These are phyloP conservation scores for Melianthus villosus DNA, from an alignment of 441 rosid genomes.

Conservation along the genomic window DNA sequence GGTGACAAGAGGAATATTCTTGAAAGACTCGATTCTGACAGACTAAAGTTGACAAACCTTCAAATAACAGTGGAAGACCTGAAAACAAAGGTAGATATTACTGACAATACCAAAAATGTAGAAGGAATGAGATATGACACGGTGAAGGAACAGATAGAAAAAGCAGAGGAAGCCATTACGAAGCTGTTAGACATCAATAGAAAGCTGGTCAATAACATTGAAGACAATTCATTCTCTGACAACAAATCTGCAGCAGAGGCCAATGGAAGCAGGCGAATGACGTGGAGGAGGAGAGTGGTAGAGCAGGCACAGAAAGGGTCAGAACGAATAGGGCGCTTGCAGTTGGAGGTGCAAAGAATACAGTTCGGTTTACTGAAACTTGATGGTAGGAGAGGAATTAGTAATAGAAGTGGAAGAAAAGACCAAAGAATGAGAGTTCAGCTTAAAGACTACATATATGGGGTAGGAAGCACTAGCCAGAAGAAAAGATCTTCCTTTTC, in stretches of 20 bases:
- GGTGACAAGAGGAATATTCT: conserved; percentile 51
- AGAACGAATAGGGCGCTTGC: conserved; percentile 68
- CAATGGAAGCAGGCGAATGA: conserved; percentile 29
- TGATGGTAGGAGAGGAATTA: conserved; percentile 45
- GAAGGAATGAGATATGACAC: conserved; percentile 45
- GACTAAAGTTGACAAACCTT: conserved; percentile 67
- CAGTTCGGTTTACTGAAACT: conserved; percentile 59
- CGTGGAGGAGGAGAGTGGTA: conserved; percentile 31
- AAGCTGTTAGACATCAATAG: conserved; percentile 45
- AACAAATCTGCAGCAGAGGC: conserved; percentile 28
- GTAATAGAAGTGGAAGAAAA: conserved; percentile 26
- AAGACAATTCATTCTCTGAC: conserved; percentile 27
- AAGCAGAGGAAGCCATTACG: conserved; percentile 51
- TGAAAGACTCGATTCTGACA: conserved; percentile 79
- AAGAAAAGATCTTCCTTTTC: too few relatives aligned
- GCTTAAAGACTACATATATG: conserved; percentile 68
- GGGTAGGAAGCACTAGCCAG: conserved; percentile 22
- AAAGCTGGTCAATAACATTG: conserved; percentile 34
- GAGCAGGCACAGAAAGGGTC: conserved; percentile 76
- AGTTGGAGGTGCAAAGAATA: conserved; percentile 79
- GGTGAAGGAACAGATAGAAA: conserved; percentile 61
- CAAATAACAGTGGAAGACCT: conserved; percentile 66
- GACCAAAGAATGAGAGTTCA: conserved; percentile 43
- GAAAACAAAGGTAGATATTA: conserved; percentile 52
- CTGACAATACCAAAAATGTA: conserved; percentile 42